phyloP scores from a whole-genome alignment of 2,329 filamentous ascomycete genomes.

The Blumeriella jaapii region DNA sequence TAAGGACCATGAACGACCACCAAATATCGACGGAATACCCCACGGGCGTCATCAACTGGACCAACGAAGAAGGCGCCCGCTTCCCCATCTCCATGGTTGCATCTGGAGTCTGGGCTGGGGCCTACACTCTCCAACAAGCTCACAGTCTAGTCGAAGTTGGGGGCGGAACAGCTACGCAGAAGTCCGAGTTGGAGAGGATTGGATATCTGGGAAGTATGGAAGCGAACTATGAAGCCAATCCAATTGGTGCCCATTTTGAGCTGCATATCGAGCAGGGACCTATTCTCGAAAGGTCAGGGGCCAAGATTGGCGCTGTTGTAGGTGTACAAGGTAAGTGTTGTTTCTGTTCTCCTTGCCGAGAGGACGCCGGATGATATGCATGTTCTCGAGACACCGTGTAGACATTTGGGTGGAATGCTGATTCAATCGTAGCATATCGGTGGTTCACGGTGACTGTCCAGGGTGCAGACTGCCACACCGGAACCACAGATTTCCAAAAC shows the following conservation, averaged over 20 bases:
- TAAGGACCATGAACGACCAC: slow-evolving; percentile 56
- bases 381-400: too few relatives aligned
- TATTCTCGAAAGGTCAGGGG: slow-evolving; percentile 51
- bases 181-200: slow-evolving; percentile 58
- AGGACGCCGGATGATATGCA: too few relatives aligned
- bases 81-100: slow-evolving; percentile 66
- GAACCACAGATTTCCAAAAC: slow-evolving; percentile 57
- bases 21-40: slow-evolving; percentile 52
- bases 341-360: not conserved
- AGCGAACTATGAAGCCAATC: slow-evolving; percentile 45
- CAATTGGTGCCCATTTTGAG: slow-evolving; percentile 70
- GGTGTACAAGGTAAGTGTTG: slow-evolving; percentile 43
- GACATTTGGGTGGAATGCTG: not conserved
- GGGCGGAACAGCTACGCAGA: slow-evolving; percentile 49
- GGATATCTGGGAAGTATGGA: slow-evolving; percentile 52
- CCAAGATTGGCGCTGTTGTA: slow-evolving; percentile 58
- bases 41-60: slow-evolving; percentile 40
- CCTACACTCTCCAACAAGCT: slow-evolving; percentile 49
- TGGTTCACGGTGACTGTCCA: slow-evolving; percentile 59
- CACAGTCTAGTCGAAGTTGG: slow-evolving; percentile 52
- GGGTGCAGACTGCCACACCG: slow-evolving; percentile 62
- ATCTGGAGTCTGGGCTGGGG: slow-evolving; percentile 68
- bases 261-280: slow-evolving; percentile 80
- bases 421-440: slow-evolving; percentile 41
- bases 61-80: slow-evolving; percentile 66